Evolutionary conservation across 2,329 filamentous ascomycete genomes (phyloP).

Genomic region (Microdochium bolleyi): DNA sequence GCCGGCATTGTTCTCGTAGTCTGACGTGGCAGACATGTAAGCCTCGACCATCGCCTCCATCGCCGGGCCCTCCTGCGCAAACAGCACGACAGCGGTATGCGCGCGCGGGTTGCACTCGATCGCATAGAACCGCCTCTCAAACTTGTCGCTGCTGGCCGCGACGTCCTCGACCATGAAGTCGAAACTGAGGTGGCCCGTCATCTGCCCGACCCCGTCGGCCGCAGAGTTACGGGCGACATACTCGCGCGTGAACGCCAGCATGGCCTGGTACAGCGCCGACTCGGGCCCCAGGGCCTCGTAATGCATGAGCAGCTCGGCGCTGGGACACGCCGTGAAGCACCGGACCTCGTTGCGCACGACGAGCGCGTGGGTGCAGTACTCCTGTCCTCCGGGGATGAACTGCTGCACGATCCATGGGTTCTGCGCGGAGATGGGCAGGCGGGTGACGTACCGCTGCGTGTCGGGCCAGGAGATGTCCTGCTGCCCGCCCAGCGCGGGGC

Average conservation of each 20-base stretch:
- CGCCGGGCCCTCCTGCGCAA: constrained; percentile 32
- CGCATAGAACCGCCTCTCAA: constrained; percentile 43
- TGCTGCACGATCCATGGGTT: constrained; percentile 63
- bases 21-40: constrained; percentile 41
- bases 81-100: constrained; percentile 59
- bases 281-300: constrained; percentile 51
- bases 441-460: constrained; percentile 46
- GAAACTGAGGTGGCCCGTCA: constrained; percentile 67
- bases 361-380: constrained; percentile 66
- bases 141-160: constrained; percentile 11
- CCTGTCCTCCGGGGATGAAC: constrained; percentile 48
- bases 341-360: constrained; percentile 57
- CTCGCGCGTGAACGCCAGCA: constrained; percentile 56
- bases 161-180: constrained; percentile 56
- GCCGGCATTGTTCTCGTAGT: not conserved
- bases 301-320: constrained; percentile 55
- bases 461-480: constrained; percentile 29
- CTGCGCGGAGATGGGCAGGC: constrained; percentile 43
- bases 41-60: constrained; percentile 36
- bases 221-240: constrained; percentile 41
- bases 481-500: too few species aligned
- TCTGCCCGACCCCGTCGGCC: constrained; percentile 13
- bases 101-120: constrained; percentile 67
- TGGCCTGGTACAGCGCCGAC: constrained; percentile 46
- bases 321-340: constrained; percentile 60